Evolutionary conservation across 2,329 filamentous ascomycete genomes (phyloP).

Genomic region (Cladophialophora bantiana): DNA sequence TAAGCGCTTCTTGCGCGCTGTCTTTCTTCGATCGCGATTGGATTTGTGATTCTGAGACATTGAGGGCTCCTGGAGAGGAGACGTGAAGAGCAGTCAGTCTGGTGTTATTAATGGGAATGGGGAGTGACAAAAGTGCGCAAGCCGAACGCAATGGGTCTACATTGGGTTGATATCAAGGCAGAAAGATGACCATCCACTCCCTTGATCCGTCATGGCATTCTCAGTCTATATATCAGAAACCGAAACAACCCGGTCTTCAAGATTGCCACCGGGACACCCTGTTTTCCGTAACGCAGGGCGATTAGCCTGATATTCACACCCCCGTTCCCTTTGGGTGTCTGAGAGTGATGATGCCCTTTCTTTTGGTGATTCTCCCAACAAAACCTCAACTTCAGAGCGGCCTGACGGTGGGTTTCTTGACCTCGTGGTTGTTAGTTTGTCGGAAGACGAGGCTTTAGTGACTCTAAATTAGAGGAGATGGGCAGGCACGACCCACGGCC

Average conservation of each 20-base stretch:
- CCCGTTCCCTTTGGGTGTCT: not conserved
- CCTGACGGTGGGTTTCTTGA: slow-evolving; percentile 14
- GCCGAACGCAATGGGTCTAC: slow-evolving; percentile 26
- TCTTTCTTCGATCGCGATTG: slow-evolving; percentile 30
- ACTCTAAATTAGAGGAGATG: slow-evolving; percentile 21
- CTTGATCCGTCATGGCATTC: slow-evolving; percentile 25
- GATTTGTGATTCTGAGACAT: slow-evolving; percentile 33
- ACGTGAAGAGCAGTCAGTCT: slow-evolving; percentile 11
- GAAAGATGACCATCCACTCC: slow-evolving; percentile 7
- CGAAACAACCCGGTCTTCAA: slow-evolving; percentile 5
- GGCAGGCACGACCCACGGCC: slow-evolving; percentile 21
- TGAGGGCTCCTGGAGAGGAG: slow-evolving; percentile 34
- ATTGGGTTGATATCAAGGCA: slow-evolving; percentile 26
- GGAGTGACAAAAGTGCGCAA: slow-evolving; percentile 16
- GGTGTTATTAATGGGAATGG: slow-evolving; percentile 11
- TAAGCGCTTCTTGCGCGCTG: slow-evolving; percentile 38
- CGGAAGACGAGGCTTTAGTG: slow-evolving; percentile 28
- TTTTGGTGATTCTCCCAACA: slow-evolving; percentile 25
- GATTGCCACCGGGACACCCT: slow-evolving; percentile 16
- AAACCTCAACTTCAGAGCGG: slow-evolving; percentile 21
- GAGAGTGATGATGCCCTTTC: slow-evolving; percentile 8
- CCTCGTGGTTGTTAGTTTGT: slow-evolving; percentile 30
- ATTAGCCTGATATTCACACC: slow-evolving; percentile 23
- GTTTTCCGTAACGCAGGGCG: slow-evolving; percentile 19
- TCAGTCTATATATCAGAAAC: slow-evolving; percentile 32